Evolutionary conservation across 371 early-diverging fungal genomes (phyloP).

Genomic region (Mortierella polycephala): DNA sequence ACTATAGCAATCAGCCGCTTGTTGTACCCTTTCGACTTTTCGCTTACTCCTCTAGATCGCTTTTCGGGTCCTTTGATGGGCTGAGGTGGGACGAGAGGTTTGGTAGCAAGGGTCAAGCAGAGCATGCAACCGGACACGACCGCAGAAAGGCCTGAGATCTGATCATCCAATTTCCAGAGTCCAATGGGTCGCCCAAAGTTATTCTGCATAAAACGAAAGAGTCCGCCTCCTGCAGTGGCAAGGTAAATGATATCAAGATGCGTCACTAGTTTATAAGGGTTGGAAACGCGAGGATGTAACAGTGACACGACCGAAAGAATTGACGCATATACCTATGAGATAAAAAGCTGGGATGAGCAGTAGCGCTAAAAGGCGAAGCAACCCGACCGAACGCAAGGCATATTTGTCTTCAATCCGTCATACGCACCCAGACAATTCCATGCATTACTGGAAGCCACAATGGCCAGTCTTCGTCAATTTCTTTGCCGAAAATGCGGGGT

Average conservation of each 20-base stretch:
- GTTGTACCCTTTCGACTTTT: background rate
- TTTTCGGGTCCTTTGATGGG: constrained; percentile 44
- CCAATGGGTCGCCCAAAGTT: constrained; percentile 48
- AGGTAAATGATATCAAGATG: constrained; percentile 54
- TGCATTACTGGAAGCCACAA: constrained; percentile 54
- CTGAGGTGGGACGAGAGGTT: constrained; percentile 50
- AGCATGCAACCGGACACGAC: constrained; percentile 34
- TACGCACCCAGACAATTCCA: constrained; percentile 50
- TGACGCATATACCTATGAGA: constrained; percentile 37
- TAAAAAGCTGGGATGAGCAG: background rate
- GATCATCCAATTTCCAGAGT: constrained; percentile 48
- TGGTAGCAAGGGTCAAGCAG: constrained; percentile 40
- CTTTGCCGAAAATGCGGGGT: constrained; percentile 1
- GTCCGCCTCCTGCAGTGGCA: constrained; percentile 37
- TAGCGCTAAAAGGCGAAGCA: background rate
- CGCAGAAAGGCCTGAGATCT: constrained; percentile 39
- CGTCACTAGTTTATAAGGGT: constrained; percentile 41
- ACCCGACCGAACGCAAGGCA: background rate
- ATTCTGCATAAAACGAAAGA: constrained; percentile 31
- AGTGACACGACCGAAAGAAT: constrained; percentile 48
- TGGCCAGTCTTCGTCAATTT: constrained; percentile 45
- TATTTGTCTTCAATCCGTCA: background rate
- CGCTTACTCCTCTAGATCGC: constrained; percentile 48
- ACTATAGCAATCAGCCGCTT: background rate
- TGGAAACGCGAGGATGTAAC: constrained; percentile 47